These are phyloP conservation scores for Entophlyctis helioformis DNA, from an alignment of 192 early-diverging fungal genomes.

Conservation along the genomic window DNA sequence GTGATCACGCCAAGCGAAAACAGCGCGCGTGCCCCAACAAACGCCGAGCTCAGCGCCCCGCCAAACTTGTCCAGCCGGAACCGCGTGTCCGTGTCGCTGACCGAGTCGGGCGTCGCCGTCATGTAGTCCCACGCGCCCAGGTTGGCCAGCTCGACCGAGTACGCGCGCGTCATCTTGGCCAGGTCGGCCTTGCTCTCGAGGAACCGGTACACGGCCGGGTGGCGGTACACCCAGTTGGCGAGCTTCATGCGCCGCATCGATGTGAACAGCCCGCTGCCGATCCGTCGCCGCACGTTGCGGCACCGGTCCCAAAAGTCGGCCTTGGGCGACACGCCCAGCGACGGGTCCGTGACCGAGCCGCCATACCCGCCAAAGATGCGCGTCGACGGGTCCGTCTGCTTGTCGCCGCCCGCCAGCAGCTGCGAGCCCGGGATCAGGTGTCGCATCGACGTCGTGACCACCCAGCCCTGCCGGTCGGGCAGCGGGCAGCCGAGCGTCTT, in stretches of 20 bases:
- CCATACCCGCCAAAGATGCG: constrained; percentile 32
- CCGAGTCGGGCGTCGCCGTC: constrained; percentile 6
- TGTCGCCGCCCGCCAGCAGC: constrained; percentile 25
- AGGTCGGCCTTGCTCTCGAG: constrained; percentile 25
- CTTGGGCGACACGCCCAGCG: constrained; percentile 7
- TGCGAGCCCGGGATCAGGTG: constrained; percentile 28
- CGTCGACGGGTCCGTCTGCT: constrained; percentile 21
- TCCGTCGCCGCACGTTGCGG: constrained; percentile 14
- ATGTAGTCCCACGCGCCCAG: constrained; percentile 35
- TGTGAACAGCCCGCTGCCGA: constrained; percentile 5
- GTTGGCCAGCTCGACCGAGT: constrained; percentile 34
- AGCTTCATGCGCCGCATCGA: constrained; percentile 27
- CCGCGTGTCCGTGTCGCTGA: constrained; percentile 3
- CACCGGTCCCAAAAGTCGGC: constrained; percentile 23
- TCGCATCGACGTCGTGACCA: constrained; percentile 25
- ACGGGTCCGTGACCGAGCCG: constrained; percentile 21
- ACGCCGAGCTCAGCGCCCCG: constrained; percentile 27
- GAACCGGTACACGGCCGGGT: constrained; percentile 20
- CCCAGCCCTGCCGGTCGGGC: constrained; percentile 32
- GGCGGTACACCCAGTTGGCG: constrained; percentile 26
- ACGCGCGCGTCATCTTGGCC: constrained; percentile 13
- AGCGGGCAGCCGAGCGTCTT: constrained; percentile 8
- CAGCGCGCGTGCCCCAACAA: constrained; percentile 29
- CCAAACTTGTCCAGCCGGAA: constrained; percentile 18
- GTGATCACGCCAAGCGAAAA: constrained; percentile 36